These are phyloP conservation scores for Erodium maritimum DNA, from an alignment of 345 rosid genomes.

Conservation along the genomic window DNA sequence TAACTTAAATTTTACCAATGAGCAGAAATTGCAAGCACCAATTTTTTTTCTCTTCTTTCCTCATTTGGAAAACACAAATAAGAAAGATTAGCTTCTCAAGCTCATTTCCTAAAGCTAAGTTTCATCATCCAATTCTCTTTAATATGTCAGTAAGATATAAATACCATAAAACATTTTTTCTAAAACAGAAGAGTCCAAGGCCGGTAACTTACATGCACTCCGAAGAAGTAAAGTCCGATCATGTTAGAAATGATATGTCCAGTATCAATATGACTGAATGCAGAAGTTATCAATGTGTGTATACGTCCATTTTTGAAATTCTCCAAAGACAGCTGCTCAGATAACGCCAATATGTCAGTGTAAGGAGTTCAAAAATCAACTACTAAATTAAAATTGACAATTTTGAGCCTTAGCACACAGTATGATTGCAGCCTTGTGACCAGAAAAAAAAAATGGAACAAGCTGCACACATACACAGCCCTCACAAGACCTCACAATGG, in stretches of 20 bases:
- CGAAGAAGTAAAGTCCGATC: slow-evolving; percentile 94
- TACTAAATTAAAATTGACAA: background rate
- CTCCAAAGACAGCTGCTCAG: slow-evolving; percentile 68
- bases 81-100: too few relatives aligned
- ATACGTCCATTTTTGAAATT: slow-evolving; percentile 51
- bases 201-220: slow-evolving; percentile 40
- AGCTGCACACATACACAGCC: too few relatives aligned
- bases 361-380: background rate
- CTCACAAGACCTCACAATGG: too few relatives aligned
- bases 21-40: too few relatives aligned
- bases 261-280: slow-evolving; percentile 68
- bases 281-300: slow-evolving; percentile 65
- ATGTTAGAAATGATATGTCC: slow-evolving; percentile 67
- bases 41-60: too few relatives aligned
- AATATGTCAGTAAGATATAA: background rate
- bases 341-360: slow-evolving; percentile 15
- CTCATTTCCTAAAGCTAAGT: too few relatives aligned
- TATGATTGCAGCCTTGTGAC: background rate
- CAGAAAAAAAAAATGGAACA: background rate
- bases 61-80: too few relatives aligned
- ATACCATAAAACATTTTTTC: background rate
- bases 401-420: background rate
- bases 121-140: too few relatives aligned
- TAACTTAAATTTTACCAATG: too few relatives aligned
- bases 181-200: slow-evolving; percentile 10